Evolutionary conservation across 441 rosid genomes (phyloP).

Genomic region (Gossypium gossypioides): DNA sequence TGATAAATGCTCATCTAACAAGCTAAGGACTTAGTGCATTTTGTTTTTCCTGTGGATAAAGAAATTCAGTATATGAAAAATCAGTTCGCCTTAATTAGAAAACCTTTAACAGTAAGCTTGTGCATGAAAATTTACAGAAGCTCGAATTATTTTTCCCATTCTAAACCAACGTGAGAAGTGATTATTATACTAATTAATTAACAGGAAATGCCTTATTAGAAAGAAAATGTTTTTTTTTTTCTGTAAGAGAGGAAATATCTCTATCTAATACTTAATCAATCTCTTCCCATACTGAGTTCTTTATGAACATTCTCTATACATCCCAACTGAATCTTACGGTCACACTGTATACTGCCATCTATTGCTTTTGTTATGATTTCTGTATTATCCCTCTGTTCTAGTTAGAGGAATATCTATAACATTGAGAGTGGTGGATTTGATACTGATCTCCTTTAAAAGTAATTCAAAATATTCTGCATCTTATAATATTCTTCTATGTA

Average conservation of each 20-base stretch:
- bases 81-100: background rate
- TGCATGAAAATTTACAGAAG: conserved; percentile 2
- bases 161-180: background rate
- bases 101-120: background rate
- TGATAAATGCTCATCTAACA: background rate
- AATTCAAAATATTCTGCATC: background rate
- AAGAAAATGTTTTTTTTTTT: background rate
- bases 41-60: background rate
- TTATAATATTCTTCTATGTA: background rate
- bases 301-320: background rate
- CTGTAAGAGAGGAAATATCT: background rate
- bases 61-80: background rate
- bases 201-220: background rate
- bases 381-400: background rate
- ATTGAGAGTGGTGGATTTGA: background rate
- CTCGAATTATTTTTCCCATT: background rate
- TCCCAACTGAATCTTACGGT: background rate
- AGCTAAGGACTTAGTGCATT: background rate
- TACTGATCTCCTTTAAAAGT: background rate
- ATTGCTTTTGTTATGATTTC: background rate
- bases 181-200: background rate
- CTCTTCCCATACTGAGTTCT: background rate
- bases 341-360: background rate
- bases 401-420: background rate
- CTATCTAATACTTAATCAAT: background rate